These are phyloP conservation scores for Rubia peregrina DNA, from an alignment of 305 asterid genomes.

Conservation along the genomic window DNA sequence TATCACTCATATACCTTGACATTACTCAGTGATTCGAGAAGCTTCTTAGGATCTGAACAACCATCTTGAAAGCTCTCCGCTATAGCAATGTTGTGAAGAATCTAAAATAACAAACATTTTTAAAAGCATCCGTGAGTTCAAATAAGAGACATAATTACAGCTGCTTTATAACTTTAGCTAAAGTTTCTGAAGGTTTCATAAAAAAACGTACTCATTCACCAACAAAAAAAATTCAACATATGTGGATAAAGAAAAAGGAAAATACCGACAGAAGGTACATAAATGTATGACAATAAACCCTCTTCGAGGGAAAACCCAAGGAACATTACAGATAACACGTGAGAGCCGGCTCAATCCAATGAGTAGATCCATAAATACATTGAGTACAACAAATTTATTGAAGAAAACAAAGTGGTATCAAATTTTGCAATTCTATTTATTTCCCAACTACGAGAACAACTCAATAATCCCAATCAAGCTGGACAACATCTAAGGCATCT, in stretches of 20 bases:
- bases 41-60: slow-evolving; percentile 63
- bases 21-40: slow-evolving; percentile 54
- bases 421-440: not conserved
- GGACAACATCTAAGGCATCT: not conserved
- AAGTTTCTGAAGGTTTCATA: not conserved
- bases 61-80: slow-evolving; percentile 66
- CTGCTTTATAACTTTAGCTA: not conserved
- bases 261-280: too few relatives aligned
- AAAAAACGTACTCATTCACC: not conserved
- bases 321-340: not conserved
- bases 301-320: not conserved
- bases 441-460: not conserved
- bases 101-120: slow-evolving; percentile 31
- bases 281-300: too few relatives aligned
- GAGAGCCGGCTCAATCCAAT: not conserved
- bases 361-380: not conserved
- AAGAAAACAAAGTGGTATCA: not conserved
- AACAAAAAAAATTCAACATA: not conserved
- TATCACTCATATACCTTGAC: slow-evolving; percentile 50
- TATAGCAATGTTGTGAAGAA: slow-evolving; percentile 64
- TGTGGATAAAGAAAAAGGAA: not conserved
- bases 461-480: not conserved
- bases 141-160: not conserved
- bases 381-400: not conserved
- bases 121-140: slow-evolving; percentile 12